Percentiles rank a stretch among this genome's conserved stretches.
Evolutionary conservation across 129 eudicot genomes (phyloP).

Genomic region (Centaurea solstitialis): DNA sequence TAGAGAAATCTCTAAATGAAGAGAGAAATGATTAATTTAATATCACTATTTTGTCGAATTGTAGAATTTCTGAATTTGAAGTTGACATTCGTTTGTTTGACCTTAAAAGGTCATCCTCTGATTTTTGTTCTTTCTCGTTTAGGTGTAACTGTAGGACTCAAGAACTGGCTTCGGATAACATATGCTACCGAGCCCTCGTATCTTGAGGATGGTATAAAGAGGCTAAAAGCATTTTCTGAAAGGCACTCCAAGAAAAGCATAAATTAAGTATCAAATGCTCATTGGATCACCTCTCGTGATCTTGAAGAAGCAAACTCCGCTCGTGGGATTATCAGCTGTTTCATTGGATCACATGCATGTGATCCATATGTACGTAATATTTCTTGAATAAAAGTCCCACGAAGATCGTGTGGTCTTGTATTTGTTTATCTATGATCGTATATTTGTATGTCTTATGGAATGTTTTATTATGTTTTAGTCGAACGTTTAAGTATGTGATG

Average conservation of each 20-base stretch:
- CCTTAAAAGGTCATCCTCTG: not conserved
- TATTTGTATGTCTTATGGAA: not conserved
- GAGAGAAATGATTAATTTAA: too few species aligned
- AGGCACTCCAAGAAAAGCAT: conserved; percentile 65
- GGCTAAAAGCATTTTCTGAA: conserved; percentile 59
- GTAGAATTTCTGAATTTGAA: not conserved
- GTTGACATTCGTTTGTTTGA: not conserved
- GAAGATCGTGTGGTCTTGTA: not conserved
- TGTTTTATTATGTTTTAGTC: not conserved
- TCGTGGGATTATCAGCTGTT: not conserved
- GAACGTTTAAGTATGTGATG: not conserved
- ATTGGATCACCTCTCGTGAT: conserved; percentile 5
- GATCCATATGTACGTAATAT: not conserved
- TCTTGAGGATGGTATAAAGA: conserved; percentile 65
- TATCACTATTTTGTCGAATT: not conserved
- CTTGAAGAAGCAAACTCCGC: not conserved
- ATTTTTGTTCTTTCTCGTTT: not conserved
- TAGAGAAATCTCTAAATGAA: too few species aligned
- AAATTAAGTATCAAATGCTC: not conserved
- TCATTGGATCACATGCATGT: not conserved
- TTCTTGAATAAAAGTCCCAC: not conserved
- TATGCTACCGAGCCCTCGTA: conserved; percentile 69
- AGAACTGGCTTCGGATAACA: conserved; percentile 79
- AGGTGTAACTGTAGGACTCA: conserved; percentile 69
- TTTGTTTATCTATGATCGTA: not conserved